These are phyloP conservation scores for Trichoderma sp. DNA, from an alignment of 2,329 filamentous ascomycete species.

Conservation along the genomic window DNA sequence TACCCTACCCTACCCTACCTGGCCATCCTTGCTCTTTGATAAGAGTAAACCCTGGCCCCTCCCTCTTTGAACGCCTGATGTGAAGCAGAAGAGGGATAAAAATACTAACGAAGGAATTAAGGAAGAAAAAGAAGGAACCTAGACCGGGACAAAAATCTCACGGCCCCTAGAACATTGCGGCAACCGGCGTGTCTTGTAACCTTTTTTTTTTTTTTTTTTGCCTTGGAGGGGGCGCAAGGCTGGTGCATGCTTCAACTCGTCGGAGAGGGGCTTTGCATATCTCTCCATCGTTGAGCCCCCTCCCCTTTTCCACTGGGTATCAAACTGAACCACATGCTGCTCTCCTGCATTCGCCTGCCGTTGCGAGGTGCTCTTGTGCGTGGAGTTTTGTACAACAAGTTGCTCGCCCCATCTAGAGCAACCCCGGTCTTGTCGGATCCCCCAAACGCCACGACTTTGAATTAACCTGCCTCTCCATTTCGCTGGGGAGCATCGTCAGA, in stretches of 20 bases:
- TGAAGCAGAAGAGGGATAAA: not conserved
- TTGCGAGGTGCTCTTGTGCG: not conserved
- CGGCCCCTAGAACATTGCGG: not conserved
- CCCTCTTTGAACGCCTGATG: not conserved
- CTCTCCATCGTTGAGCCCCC: not conserved
- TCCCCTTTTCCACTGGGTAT: not conserved
- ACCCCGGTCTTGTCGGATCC: not conserved
- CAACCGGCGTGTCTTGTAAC: not conserved
- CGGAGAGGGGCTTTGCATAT: not conserved
- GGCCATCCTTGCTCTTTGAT: not conserved
- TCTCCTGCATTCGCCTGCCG: not conserved
- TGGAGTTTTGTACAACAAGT: not conserved
- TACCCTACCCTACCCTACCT: no score
- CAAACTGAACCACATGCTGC: not conserved
- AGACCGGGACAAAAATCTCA: not conserved
- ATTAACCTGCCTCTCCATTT: constrained; percentile 22
- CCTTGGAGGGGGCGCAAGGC: no score
- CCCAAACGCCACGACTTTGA: not conserved
- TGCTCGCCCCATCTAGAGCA: not conserved
- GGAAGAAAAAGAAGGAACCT: not conserved
- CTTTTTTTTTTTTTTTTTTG: not conserved
- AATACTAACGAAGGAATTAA: not conserved
- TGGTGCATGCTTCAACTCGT: not conserved
- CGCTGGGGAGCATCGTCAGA: constrained; percentile 23
- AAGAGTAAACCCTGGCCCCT: not conserved